Conservation (phyloP, 306 rosid genomes). For the Cucumis sativus region DNA sequence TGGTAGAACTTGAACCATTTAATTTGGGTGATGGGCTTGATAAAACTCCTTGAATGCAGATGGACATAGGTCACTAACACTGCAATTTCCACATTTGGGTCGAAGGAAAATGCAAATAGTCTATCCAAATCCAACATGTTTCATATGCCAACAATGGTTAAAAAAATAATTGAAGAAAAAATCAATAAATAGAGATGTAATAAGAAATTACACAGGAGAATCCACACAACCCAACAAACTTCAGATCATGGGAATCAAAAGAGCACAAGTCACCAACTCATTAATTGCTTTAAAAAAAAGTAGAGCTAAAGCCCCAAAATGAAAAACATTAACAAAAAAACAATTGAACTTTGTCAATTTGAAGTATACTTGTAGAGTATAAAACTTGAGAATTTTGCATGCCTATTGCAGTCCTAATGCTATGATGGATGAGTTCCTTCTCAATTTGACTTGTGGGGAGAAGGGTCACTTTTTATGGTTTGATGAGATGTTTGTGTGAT, state of each 20-base stretch:
- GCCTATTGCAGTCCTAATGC: too few relatives aligned
- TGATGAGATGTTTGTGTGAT: too few relatives aligned
- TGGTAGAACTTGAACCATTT: constrained; percentile 23
- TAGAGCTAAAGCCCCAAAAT: neutral
- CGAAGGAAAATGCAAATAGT: constrained; percentile 63
- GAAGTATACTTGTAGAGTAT: neutral
- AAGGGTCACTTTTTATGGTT: too few relatives aligned
- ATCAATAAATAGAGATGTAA: neutral
- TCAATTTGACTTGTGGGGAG: too few relatives aligned
- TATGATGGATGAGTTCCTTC: too few relatives aligned
- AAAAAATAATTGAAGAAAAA: neutral
- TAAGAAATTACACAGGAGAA: neutral
- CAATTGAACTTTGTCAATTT: neutral
- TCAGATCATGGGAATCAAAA: neutral
- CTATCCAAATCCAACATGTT: constrained; percentile 83
- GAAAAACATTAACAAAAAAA: neutral
- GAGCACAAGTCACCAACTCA: neutral
- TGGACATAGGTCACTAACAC: constrained; percentile 50
- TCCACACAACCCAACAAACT: neutral
- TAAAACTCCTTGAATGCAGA: constrained; percentile 58
- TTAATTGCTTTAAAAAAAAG: neutral
- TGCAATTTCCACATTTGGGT: constrained; percentile 60
- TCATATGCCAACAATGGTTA: neutral
- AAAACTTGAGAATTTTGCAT: neutral
- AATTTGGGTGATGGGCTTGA: constrained; percentile 35